Evolutionary conservation across 73 alveolate species (phyloP), one percentile per base, ranked within the genome.

Genomic region (Tetrahymena thermophila): DNA sequence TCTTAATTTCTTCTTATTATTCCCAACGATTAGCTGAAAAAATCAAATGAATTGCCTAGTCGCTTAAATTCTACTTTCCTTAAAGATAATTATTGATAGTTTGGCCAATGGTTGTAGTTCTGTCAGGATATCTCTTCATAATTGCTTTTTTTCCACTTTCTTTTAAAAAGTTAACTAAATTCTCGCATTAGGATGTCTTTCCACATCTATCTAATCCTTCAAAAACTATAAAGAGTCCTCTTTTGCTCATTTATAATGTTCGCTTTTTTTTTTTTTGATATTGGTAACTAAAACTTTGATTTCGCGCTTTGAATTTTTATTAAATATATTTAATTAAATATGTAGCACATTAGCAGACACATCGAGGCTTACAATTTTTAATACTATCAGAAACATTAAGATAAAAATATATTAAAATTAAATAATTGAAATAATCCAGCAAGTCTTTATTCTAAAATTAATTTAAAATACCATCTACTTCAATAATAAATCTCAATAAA

Each of bases 21-120:
- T 98, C 99, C 99, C 99, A 98, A 56, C 99, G 96, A 93, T 98
- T 98, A 56, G 99, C 98, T 10, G 99, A 97, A 96, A 98, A 98
- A 43, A 98, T 58, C 40, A 97, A 85, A 94, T 98, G 99, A 43
- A 98, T 96, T 37, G 98, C 98, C 93, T 97, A 96, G 94, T 98
- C 99, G 94, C 94, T 94, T 96, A 98, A 43, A 85, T 97, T 95
- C n/a, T 89, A 84, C 83, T 94, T 93, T 42, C 96, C 96, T 84
- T 85, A 89, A 50, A 98, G 94, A 96, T 98, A 98, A 40, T 94
- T 96, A 83, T 96, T 94, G 56, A 98, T 96, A 94, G 97, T 97
- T 85, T 94, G 85, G 8, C 99, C 99, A 34, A 96, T 96, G 1
- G 44, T 94, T n/a, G 98, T 97, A 35, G 96, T 96, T 83, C 99